Evolutionary conservation across 2,329 filamentous ascomycete species (phyloP).

Genomic region (Madurella fahalii): DNA sequence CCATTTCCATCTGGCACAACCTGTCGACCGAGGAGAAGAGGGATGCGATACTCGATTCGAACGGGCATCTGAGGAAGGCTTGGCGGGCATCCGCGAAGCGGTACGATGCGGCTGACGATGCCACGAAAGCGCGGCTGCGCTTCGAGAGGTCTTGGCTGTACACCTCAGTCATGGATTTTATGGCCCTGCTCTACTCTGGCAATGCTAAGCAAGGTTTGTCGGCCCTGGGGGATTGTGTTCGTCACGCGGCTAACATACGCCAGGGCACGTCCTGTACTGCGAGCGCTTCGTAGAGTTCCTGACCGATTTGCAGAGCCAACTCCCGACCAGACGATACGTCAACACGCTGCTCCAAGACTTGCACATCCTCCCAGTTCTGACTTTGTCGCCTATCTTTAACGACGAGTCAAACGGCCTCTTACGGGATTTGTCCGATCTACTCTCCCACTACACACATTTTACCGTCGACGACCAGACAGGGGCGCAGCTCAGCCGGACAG

Average conservation of each 20-base stretch:
- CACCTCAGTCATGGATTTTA: conserved; percentile 76
- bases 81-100: conserved; percentile 86
- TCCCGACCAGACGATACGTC: conserved; percentile 90
- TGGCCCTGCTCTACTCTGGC: conserved; percentile 64
- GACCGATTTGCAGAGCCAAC: conserved; percentile 84
- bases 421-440: conserved; percentile 73
- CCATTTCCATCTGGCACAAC: conserved; percentile 94
- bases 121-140: conserved; percentile 70
- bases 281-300: conserved; percentile 92
- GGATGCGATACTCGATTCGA: conserved; percentile 68
- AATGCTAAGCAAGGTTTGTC: conserved; percentile 43
- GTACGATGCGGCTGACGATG: conserved; percentile 80
- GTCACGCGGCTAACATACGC: conserved; percentile 26
- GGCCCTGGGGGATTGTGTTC: neutral
- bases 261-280: conserved; percentile 73
- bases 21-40: conserved; percentile 72
- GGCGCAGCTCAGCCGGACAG: conserved; percentile 64
- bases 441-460: conserved; percentile 84
- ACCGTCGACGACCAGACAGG: conserved; percentile 89
- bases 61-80: conserved; percentile 73
- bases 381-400: conserved; percentile 72
- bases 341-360: conserved; percentile 84
- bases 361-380: conserved; percentile 73
- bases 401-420: conserved; percentile 71
- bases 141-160: conserved; percentile 96